Evolutionary conservation across 164 flowering plant species (phyloP), one percentile per base, ranked within the genome.

Genomic region (Echeveria elegans): DNA sequence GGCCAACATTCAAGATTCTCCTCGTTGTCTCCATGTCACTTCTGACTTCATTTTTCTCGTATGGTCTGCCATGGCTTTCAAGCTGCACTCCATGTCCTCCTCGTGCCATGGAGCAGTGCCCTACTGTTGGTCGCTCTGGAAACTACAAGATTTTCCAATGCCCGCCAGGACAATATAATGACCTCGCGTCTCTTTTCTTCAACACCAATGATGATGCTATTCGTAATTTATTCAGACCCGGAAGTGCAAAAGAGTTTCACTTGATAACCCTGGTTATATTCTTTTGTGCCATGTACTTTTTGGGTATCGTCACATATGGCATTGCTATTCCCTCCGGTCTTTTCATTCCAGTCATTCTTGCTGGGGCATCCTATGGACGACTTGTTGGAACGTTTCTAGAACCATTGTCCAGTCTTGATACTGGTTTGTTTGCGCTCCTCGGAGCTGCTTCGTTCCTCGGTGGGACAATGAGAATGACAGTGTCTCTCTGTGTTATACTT

Each of bases 381-480:
- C 77, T 91, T 19, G 77, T 85, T 30, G 96, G 97, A 6, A 78
- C 69, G 6, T 56, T 86, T 19, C 65, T 88, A 18, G 81, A 78
- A 1, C 48, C 85, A 12, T 19, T 86, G n/a, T 75, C 90, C 11
- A 72, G 67, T 69, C 89, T 93, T n/a, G 96, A 89, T 48, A 66
- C 69, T 0, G 96, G 97, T 29, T 81, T 89, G 59, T 94, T 85
- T 70, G 87, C 96, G 5, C 82, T 94, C 30, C 87, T 94, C 38
- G 97, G 98, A 69, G 90, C 98, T 52, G 97, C 98, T 11, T 94
- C 98, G 18, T 84, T 93, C 71, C 94, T 93, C 12, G 98, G 96
- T 58, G 97, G 97, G 40, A 88, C 95, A 36, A 94, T 94, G 98
- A 85, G 97, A 64, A 91, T 89, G 98, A 94, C 97, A 0, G 98